Conservation (phyloP, 1,284 basidiomycete genomes). For the Moesziomyces antarcticus region DNA sequence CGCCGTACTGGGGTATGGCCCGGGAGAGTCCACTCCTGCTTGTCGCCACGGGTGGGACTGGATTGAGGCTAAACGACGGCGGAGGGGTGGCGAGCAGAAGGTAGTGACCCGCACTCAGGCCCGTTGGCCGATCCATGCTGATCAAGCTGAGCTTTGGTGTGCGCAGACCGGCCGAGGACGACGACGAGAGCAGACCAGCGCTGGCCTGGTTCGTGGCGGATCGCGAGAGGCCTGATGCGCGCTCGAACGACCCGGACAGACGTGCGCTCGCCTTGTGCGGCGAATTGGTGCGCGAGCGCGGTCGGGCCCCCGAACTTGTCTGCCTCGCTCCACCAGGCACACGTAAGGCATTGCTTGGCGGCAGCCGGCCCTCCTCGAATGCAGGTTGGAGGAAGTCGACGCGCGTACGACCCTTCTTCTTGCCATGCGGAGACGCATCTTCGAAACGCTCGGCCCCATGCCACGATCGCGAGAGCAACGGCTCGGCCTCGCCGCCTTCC, state of each 20-base stretch:
- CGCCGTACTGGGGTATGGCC: slow-evolving; percentile 14
- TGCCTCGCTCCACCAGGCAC: slow-evolving; percentile 12
- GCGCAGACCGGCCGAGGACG: slow-evolving; percentile 10
- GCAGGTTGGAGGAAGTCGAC: slow-evolving; percentile 23
- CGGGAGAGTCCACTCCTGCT: slow-evolving; percentile 2
- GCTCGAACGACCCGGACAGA: slow-evolving; percentile 33
- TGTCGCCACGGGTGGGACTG: slow-evolving; percentile 3
- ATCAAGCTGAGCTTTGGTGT: slow-evolving; percentile 42
- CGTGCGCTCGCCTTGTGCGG: slow-evolving; percentile 14
- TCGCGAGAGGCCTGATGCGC: slow-evolving; percentile 15
- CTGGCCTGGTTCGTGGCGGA: slow-evolving; percentile 22
- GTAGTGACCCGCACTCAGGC: slow-evolving; percentile 42
- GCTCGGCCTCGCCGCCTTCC: slow-evolving; percentile 9
- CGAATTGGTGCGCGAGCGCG: slow-evolving; percentile 40
- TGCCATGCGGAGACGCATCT: background rate
- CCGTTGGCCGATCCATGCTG: slow-evolving; percentile 34
- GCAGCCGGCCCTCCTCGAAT: background rate
- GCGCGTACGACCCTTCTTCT: slow-evolving; percentile 4
- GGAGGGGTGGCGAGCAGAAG: slow-evolving; percentile 36
- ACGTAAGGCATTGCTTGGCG: slow-evolving; percentile 23
- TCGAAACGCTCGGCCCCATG: slow-evolving; percentile 10
- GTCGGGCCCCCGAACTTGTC: slow-evolving; percentile 5
- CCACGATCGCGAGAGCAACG: slow-evolving; percentile 21
- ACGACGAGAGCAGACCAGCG: slow-evolving; percentile 7
- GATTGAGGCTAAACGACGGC: slow-evolving; percentile 20